These are phyloP conservation scores for Pyrrhoderma noxium DNA, from an alignment of 1,284 basidiomycete species.

Conservation along the genomic window DNA sequence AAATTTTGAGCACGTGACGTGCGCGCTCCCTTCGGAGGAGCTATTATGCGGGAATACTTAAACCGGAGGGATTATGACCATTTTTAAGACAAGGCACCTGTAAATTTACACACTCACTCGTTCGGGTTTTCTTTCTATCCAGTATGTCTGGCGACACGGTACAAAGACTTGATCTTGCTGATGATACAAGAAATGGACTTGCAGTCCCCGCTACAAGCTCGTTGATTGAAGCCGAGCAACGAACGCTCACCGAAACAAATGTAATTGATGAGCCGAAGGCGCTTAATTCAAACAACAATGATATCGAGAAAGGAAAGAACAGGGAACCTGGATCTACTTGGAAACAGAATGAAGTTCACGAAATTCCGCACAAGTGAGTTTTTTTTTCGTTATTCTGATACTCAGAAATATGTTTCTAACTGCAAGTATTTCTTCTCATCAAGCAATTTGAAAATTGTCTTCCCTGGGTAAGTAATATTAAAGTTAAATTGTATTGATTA, in stretches of 20 bases:
- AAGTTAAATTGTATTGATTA: too few species aligned
- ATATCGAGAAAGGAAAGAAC: constrained; percentile 10
- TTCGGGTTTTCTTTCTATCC: too few species aligned
- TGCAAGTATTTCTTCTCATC: neutral
- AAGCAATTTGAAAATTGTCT: constrained; percentile 18
- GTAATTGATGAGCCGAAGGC: constrained; percentile 1
- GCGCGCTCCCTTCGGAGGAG: too few species aligned
- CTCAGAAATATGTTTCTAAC: neutral
- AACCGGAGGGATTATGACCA: too few species aligned
- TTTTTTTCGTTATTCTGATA: neutral
- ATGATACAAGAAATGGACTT: too few species aligned
- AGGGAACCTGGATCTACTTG: constrained; percentile 11
- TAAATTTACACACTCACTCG: too few species aligned
- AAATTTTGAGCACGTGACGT: too few species aligned
- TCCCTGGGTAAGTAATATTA: constrained; percentile 18
- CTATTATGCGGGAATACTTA: too few species aligned
- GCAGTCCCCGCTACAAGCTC: neutral
- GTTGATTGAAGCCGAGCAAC: constrained; percentile 5
- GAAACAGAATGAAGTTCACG: constrained; percentile 14
- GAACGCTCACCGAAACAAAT: constrained; percentile 7
- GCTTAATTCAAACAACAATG: constrained; percentile 1
- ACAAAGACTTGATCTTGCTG: too few species aligned
- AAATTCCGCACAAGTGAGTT: constrained; percentile 17
- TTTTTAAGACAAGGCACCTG: too few species aligned
- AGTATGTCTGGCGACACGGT: too few species aligned